Conservation (phyloP, 2,329 filamentous ascomycete genomes). For the Capronia americana region DNA sequence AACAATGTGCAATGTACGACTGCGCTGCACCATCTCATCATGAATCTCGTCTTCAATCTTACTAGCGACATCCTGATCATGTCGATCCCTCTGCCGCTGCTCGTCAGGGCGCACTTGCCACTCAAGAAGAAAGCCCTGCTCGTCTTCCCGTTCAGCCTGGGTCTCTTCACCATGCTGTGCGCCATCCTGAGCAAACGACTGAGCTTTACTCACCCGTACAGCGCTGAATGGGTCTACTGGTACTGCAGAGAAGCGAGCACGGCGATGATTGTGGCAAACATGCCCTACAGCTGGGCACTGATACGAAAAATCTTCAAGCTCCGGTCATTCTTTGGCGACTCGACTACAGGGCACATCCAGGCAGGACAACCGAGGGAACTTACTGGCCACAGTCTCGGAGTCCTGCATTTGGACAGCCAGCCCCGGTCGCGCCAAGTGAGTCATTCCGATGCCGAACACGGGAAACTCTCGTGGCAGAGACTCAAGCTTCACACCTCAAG, state of each 20-base stretch:
- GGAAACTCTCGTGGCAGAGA: conserved; percentile 23
- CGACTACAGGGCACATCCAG: conserved; percentile 30
- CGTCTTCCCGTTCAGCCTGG: conserved; percentile 62
- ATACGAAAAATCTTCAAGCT: conserved; percentile 56
- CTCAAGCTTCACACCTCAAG: conserved; percentile 11
- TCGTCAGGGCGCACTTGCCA: conserved; percentile 51
- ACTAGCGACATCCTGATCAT: conserved; percentile 55
- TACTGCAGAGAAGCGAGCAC: conserved; percentile 66
- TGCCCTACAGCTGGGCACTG: conserved; percentile 66
- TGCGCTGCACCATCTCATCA: conserved; percentile 57
- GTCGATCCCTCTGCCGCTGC: conserved; percentile 54
- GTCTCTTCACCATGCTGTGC: conserved; percentile 62
- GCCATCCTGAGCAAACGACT: conserved; percentile 68
- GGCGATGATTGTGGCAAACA: conserved; percentile 65
- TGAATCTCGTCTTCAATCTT: conserved; percentile 56
- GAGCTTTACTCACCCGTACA: conserved; percentile 64
- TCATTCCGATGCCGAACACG: conserved; percentile 9
- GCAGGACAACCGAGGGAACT: conserved; percentile 26
- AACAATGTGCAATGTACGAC: conserved; percentile 53
- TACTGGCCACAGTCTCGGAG: conserved; percentile 28
- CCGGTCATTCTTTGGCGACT: conserved; percentile 42
- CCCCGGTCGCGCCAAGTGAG: conserved; percentile 25
- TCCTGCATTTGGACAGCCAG: conserved; percentile 20
- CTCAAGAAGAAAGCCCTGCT: conserved; percentile 60
- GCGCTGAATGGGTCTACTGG: conserved; percentile 64